Evolutionary conservation across 2,329 filamentous ascomycete species (phyloP), one percentile per base, ranked within the genome.

Genomic region (Fusarium aywerte): DNA sequence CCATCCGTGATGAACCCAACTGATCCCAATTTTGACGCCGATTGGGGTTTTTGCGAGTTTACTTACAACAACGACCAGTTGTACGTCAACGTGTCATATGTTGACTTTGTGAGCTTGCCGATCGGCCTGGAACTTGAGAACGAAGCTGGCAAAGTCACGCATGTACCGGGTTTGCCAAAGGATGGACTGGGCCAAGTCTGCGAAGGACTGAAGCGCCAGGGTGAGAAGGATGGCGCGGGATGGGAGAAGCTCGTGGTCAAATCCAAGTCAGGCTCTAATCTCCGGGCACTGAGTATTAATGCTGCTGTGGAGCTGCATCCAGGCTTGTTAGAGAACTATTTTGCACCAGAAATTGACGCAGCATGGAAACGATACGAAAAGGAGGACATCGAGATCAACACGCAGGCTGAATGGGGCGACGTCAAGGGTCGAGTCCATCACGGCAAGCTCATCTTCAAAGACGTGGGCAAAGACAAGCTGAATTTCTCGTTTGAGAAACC

Each of bases 31-130:
- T 87, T 88, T 73, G 79, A 84, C 33, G 78, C 85, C 43, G 78
- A 82, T 59, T 92, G 89, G 89, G 85, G 83, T 27, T 92, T 92
- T 74, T 87, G 84, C 79, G 90, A 92, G 77, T 89, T 91, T 70
- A 90, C 89, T 16, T 90, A 85, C 77, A 90, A 90, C 76, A 70
- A 77, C 33, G 72, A 75, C 31, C 82, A 90, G 76, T 78, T 91
- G 7, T 92, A 87, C 73, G 87, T 86, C 69, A 91, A 91, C 70
- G 89, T 94, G 70, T 87, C 84, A 64, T 90, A 90, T 75, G 92
- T 94, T 52, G 91, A 94, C 80, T 94, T 94, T 77, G 85, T 93
- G 63, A 81, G 81, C 69, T 75, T 90, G 68, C 89, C 90, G n/a
- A 83, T 90, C 50, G 83, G 85, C 2, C 81, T 90, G 65, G 75